Evolutionary conservation across 2,329 filamentous ascomycete species (phyloP).

Genomic region (Aspergillus neotritici): DNA sequence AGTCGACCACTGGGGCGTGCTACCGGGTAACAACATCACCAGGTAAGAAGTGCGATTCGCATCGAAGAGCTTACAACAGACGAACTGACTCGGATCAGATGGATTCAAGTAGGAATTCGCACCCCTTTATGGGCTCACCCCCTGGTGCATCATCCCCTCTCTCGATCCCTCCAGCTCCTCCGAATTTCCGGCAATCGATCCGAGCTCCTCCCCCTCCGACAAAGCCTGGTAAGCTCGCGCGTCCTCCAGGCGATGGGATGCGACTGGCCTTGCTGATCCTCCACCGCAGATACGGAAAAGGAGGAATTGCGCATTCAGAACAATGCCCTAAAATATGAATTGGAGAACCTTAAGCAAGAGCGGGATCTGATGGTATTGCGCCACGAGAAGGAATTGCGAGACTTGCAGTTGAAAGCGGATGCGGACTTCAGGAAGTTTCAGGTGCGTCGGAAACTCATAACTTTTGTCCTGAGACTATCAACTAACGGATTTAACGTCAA

Average conservation of each 20-base stretch:
- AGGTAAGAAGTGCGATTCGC: too few relatives aligned
- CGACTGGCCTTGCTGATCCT: conserved; percentile 7
- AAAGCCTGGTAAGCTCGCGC: conserved; percentile 32
- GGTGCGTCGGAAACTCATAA: conserved; percentile 26
- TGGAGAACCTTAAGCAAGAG: conserved; percentile 82
- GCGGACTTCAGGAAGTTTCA: conserved; percentile 69
- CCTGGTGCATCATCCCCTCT: conserved; percentile 47
- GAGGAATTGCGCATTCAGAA: conserved; percentile 87
- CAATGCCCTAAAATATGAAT: conserved; percentile 78
- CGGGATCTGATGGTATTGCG: conserved; percentile 72
- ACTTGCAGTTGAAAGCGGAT: conserved; percentile 73
- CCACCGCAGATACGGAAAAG: conserved; percentile 41
- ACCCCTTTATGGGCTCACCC: conserved; percentile 57
- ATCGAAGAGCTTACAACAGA: neutral
- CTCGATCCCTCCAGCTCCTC: conserved; percentile 29
- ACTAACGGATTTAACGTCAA: conserved; percentile 18
- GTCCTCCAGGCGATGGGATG: neutral
- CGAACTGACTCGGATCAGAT: conserved; percentile 22
- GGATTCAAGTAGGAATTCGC: conserved; percentile 41
- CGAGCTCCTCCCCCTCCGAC: conserved; percentile 26
- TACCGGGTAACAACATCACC: too few relatives aligned
- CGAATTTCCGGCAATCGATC: conserved; percentile 33
- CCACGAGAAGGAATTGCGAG: conserved; percentile 77
- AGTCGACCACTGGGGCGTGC: too few relatives aligned
- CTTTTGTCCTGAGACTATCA: neutral